Percentiles rank a stretch among this genome's conserved stretches.
These are phyloP conservation scores for Didymella arachidicola DNA, from an alignment of 2,329 filamentous ascomycete species.

Conservation along the genomic window DNA sequence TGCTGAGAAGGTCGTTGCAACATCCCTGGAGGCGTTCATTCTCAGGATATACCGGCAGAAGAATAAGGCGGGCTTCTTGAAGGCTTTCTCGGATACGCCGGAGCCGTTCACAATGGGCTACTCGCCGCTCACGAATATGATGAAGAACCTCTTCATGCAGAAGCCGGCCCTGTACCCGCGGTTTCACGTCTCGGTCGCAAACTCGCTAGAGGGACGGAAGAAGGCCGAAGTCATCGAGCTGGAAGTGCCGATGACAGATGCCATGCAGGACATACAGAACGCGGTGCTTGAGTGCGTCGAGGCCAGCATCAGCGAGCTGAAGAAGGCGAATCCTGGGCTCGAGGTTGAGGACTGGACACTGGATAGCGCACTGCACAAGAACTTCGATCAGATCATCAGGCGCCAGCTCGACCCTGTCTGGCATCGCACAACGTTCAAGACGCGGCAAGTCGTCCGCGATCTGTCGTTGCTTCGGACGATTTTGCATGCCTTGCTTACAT, in stretches of 20 bases:
- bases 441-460: slow-evolving; percentile 91
- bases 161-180: slow-evolving; percentile 91
- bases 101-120: slow-evolving; percentile 91
- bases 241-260: slow-evolving; percentile 93
- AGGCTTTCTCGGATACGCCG: slow-evolving; percentile 93
- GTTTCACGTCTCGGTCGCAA: slow-evolving; percentile 89
- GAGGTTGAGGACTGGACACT: slow-evolving; percentile 98
- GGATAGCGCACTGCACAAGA: slow-evolving; percentile 89
- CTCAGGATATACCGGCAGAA: slow-evolving; percentile 91
- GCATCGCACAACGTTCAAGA: slow-evolving; percentile 96
- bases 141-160: slow-evolving; percentile 88
- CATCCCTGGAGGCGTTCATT: slow-evolving; percentile 93
- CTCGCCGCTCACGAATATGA: slow-evolving; percentile 84
- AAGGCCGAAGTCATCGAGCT: slow-evolving; percentile 97
- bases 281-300: slow-evolving; percentile 96
- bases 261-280: slow-evolving; percentile 92
- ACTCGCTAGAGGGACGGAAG: slow-evolving; percentile 86
- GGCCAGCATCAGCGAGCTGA: slow-evolving; percentile 90
- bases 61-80: slow-evolving; percentile 92
- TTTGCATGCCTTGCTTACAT: slow-evolving; percentile 79
- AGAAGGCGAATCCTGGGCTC: slow-evolving; percentile 86
- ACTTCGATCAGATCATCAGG: slow-evolving; percentile 87
- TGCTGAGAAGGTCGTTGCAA: slow-evolving; percentile 84
- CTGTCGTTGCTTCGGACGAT: slow-evolving; percentile 82
- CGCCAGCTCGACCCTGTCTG: slow-evolving; percentile 94